Evolutionary conservation across 1,284 basidiomycete genomes (phyloP), one percentile per base, ranked within the genome.

Genomic region (Kalmanozyma brasiliensis): DNA sequence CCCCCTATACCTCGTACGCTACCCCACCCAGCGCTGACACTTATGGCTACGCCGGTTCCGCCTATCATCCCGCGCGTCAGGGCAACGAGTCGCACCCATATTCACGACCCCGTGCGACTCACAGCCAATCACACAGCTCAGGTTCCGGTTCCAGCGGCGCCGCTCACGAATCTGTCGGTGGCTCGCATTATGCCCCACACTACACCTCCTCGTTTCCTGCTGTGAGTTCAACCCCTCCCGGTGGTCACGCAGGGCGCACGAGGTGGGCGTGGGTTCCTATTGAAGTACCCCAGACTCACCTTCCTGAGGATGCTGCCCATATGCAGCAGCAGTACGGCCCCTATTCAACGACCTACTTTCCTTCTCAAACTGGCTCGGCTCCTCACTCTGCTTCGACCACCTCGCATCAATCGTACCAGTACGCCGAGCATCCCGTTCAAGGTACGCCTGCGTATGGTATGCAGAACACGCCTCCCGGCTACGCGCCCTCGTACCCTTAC

Each of bases 191-290:
- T 22, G 14, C 49, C 10, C 36, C 51, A 7, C 61, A 64, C 40
- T 63, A 49, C 22, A 36, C 53, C 14, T 42, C 59, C n/a, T 55
- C 59, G 32, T 63, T 34, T n/a, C 51, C 51, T 33, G 38, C 43
- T 19, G 65, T 56, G 38, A 56, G 43, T 56, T 32, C 48, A 1
- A 51, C 52, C 38, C 59, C 59, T 52, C 37, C 53, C 19, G 23
- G 24, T 23, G 55, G 41, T 22, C 65, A 62, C 32, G 32, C 52
- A 17, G 59, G 47, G 33, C 65, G 59, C 43, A 68, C 59, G n/a
- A 63, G 65, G 48, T 68, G 65, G 65, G 65, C 65, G 19, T 68
- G 65, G 65, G 65, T 68, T n/a, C 65, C 52, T 6, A 53, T 68
- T 20, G 65, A 68, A 35, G 60, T 68, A 30, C 48, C 65, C 8